Evolutionary conservation across 2,329 filamentous ascomycete genomes (phyloP).

Genomic region (Pseudohalonectria lignicola): DNA sequence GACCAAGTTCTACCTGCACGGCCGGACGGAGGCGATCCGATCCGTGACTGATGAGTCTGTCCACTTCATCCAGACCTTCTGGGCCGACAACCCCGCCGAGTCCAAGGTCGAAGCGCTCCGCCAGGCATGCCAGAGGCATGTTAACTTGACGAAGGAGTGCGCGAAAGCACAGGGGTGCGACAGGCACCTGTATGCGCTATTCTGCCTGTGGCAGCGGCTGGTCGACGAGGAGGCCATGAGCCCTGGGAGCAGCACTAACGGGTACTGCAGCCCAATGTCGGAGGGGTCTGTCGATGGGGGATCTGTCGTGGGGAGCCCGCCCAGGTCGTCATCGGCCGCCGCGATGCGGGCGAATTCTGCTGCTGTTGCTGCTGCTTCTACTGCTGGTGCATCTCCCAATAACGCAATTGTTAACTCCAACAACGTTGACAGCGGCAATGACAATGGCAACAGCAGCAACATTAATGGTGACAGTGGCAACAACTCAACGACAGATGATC

Average conservation of each 20-base stretch:
- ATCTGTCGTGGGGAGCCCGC: slow-evolving; percentile 7
- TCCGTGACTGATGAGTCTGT: slow-evolving; percentile 73
- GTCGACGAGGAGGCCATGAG: slow-evolving; percentile 60
- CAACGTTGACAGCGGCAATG: too few relatives aligned
- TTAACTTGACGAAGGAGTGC: slow-evolving; percentile 68
- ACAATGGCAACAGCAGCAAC: too few relatives aligned
- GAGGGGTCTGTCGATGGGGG: too few relatives aligned
- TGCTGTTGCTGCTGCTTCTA: too few relatives aligned
- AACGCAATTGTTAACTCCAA: too few relatives aligned
- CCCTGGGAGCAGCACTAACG: slow-evolving; percentile 28
- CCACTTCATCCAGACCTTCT: slow-evolving; percentile 89
- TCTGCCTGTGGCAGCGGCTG: slow-evolving; percentile 87
- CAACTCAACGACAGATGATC: too few relatives aligned
- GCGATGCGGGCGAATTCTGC: too few relatives aligned
- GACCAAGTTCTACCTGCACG: slow-evolving; percentile 91
- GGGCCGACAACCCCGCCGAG: slow-evolving; percentile 76
- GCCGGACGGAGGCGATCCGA: slow-evolving; percentile 86
- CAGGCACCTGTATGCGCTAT: slow-evolving; percentile 84
- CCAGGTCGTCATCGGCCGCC: too few relatives aligned
- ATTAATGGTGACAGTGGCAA: too few relatives aligned
- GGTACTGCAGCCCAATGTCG: slow-evolving; percentile 47
- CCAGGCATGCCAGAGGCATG: slow-evolving; percentile 75
- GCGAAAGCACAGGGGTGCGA: slow-evolving; percentile 87
- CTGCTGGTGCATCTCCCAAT: too few relatives aligned
- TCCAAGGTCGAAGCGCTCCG: slow-evolving; percentile 79